A percentile compares a stretch with the other conserved stretches of the same genome.
phyloP scores from a whole-genome alignment of 129 eudicot genomes.

The Erigeron canadensis region DNA sequence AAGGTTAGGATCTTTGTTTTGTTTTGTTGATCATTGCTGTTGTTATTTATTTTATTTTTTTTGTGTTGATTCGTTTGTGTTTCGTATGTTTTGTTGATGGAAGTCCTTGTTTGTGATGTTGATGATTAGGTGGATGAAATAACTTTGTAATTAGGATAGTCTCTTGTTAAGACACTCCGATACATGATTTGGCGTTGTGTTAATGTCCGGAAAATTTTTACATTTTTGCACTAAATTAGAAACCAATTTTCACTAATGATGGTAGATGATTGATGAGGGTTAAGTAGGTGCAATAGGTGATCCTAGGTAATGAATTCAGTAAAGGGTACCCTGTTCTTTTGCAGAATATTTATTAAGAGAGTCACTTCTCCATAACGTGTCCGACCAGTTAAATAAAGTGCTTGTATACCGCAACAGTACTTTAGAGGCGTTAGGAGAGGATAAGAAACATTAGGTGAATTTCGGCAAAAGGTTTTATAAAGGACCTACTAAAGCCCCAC shows the following conservation, averaged over 20 bases:
- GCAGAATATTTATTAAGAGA: too few relatives aligned
- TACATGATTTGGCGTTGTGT: not conserved
- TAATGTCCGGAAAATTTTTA: not conserved
- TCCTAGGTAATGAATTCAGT: too few relatives aligned
- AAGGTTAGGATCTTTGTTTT: conserved; percentile 15
- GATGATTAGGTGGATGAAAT: not conserved
- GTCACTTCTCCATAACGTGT: too few relatives aligned
- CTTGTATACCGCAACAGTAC: too few relatives aligned
- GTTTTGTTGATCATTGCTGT: not conserved
- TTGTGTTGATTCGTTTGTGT: conserved; percentile 2
- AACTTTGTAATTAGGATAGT: conserved; percentile 2
- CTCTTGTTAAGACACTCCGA: not conserved
- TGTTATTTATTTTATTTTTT: not conserved
- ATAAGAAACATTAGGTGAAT: too few relatives aligned
- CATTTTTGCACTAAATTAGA: not conserved
- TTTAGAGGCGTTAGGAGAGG: too few relatives aligned
- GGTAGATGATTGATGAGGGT: not conserved
- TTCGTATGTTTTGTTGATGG: conserved; percentile 9
- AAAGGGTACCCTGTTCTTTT: too few relatives aligned
- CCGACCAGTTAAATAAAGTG: too few relatives aligned
- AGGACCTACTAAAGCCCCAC: too few relatives aligned
- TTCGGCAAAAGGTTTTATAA: too few relatives aligned
- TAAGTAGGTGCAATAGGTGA: not conserved
- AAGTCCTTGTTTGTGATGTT: not conserved
- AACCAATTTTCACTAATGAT: not conserved